Percentiles rank a stretch among this genome's conserved stretches.
These are phyloP conservation scores for Trichophyton equinum DNA, from an alignment of 2,329 filamentous ascomycete genomes.

Conservation along the genomic window DNA sequence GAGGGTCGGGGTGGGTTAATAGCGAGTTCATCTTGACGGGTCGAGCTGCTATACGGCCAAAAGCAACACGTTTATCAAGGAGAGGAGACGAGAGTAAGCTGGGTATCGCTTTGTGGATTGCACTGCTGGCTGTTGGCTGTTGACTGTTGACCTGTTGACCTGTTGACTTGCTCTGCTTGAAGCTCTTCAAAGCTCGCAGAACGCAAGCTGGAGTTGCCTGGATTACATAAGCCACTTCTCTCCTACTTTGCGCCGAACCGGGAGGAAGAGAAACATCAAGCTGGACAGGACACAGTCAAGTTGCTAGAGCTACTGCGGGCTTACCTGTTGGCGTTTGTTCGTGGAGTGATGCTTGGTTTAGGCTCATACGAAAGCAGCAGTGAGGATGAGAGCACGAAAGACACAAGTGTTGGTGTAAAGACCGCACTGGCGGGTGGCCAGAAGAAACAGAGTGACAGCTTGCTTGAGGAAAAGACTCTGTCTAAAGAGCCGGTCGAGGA, in stretches of 20 bases:
- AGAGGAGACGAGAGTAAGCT: neutral
- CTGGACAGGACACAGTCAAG: neutral
- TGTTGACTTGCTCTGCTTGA: neutral
- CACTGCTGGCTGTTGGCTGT: neutral
- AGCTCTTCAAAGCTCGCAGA: neutral
- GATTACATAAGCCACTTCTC: neutral
- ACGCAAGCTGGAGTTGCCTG: neutral
- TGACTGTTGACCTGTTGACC: neutral
- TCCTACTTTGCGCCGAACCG: neutral
- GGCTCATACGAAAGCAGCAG: conserved; percentile 35
- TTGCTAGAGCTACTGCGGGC: neutral
- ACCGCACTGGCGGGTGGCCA: neutral
- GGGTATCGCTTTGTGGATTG: neutral
- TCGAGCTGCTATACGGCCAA: neutral
- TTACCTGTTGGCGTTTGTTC: neutral
- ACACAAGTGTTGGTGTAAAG: neutral
- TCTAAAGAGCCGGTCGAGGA: neutral
- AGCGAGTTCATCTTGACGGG: conserved; percentile 42
- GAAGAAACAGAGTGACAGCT: neutral
- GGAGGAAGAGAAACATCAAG: neutral
- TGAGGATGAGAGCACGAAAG: conserved; percentile 27
- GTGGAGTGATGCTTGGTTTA: conserved; percentile 27
- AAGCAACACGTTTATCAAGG: neutral
- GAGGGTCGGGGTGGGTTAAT: conserved; percentile 37
- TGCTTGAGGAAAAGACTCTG: neutral